Evolutionary conservation across 2,329 filamentous ascomycete genomes (phyloP), one percentile per base, ranked within the genome.

Genomic region (Zarea fungicola): DNA sequence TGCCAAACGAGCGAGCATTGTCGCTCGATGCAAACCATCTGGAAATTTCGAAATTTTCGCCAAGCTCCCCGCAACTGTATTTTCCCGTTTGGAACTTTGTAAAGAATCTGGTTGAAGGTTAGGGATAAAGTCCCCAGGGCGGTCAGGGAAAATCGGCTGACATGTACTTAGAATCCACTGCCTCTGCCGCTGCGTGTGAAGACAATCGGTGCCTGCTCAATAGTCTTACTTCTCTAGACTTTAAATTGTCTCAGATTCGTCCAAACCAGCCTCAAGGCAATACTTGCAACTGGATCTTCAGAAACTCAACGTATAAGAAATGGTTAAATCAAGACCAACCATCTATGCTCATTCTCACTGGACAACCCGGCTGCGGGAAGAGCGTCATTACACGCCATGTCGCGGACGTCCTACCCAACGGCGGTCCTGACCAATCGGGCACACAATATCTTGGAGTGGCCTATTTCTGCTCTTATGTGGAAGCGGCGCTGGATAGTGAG

Each of bases 391-490:
- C 32, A 18, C 18, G 32, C 18, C 21, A 36, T n/a, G 16, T 36
- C 5, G 32, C 62, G 0, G 73, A 77, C 50, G 61, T 57, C 1
- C 53, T 68, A 14, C 73, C 75, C 0, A 66, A 70, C n/a, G 58
- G 78, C 1, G 74, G 74, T 0, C 1, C 16, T 19, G 32, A 16
- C 5, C 18, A n/a, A 19, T 4, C 16, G 9, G 32, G 8, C 8
- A 36, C 4, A 5, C 32, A 10, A 6, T 36, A 21, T 10, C 18
- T 19, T 19, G 32, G 18, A 3, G 21, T 36, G 16, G 21, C 16
- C 32, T 36, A 36, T 19, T 36, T 36, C 16, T 36, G 32, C 8
- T 21, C 16, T 10, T 36, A 36, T 16, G 16, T 19, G 16, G 32
- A 36, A 11, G 32, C 32, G 2, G 32, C 32, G 9, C 13, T 9